A percentile compares a stretch with the other conserved stretches of the same genome.
phyloP scores from a whole-genome alignment of 331 rosid species.

The Quercus tomentella region DNA sequence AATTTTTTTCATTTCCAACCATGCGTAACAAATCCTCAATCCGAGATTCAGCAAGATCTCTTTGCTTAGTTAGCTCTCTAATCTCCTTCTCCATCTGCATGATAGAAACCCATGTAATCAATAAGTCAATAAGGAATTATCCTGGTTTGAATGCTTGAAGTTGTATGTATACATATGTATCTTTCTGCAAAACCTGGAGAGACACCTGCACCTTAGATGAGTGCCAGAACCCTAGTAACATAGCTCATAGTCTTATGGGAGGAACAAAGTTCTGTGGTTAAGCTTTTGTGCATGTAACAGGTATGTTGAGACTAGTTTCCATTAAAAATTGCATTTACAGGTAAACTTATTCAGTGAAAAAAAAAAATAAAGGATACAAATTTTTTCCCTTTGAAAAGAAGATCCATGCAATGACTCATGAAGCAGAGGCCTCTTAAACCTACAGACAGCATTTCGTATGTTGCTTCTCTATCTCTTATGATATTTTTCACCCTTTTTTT shows the following conservation, averaged over 20 bases:
- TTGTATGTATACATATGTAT: not conserved
- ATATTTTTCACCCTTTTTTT: not conserved
- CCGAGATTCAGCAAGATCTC: conserved; percentile 94
- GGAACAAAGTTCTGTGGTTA: not conserved
- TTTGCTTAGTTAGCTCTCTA: conserved; percentile 79
- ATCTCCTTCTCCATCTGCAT: conserved; percentile 91
- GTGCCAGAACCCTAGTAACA: not conserved
- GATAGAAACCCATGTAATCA: conserved; percentile 13
- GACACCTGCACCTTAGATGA: not conserved
- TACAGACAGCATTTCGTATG: not conserved
- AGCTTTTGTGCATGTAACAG: not conserved
- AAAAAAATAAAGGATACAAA: too few species aligned
- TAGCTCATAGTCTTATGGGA: not conserved
- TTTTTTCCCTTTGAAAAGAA: not conserved
- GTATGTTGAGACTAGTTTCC: not conserved
- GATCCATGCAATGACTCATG: not conserved
- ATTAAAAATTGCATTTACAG: not conserved
- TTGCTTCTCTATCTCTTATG: not conserved
- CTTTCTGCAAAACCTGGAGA: not conserved
- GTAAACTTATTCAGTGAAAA: not conserved
- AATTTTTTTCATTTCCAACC: conserved; percentile 58
- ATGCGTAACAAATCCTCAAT: conserved; percentile 70
- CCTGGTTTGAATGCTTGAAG: too few species aligned
- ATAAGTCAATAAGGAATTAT: not conserved
- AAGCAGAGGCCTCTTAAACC: not conserved